phyloP scores from a whole-genome alignment of 2,329 filamentous ascomycete species.

The Penicillium sp. region DNA sequence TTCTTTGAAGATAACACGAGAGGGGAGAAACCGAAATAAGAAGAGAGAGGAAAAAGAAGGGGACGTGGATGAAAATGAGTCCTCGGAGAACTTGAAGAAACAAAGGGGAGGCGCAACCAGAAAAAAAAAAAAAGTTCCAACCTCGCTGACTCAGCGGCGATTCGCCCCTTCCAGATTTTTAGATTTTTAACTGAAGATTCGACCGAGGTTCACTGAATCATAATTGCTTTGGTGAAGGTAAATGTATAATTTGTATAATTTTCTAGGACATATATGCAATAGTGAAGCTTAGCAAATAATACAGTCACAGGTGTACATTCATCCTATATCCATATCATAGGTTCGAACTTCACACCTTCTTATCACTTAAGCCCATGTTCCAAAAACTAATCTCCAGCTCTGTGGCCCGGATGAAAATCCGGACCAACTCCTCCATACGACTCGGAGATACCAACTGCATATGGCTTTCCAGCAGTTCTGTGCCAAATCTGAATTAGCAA shows the following conservation, averaged over 20 bases:
- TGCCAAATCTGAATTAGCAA: neutral
- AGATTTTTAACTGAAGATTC: neutral
- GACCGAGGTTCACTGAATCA: neutral
- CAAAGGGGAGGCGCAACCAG: constrained; percentile 24
- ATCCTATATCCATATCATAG: neutral
- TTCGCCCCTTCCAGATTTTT: neutral
- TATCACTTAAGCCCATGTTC: constrained; percentile 57
- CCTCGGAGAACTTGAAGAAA: constrained; percentile 16
- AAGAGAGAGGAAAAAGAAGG: constrained; percentile 1
- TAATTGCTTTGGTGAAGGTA: neutral
- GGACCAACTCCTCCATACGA: constrained; percentile 73
- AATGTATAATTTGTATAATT: neutral
- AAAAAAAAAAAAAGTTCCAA: constrained; percentile 20
- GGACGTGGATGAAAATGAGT: constrained; percentile 18
- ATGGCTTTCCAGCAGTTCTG: constrained; percentile 70
- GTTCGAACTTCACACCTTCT: constrained; percentile 8
- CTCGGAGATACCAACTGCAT: constrained; percentile 66
- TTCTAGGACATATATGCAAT: too few species aligned
- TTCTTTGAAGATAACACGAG: constrained; percentile 2
- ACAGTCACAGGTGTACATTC: neutral
- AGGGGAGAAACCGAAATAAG: neutral
- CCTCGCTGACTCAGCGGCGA: neutral
- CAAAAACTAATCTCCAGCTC: constrained; percentile 71
- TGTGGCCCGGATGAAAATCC: constrained; percentile 82
- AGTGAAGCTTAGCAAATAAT: neutral